These are phyloP conservation scores for Metarhizium robertsii DNA, from an alignment of 2,329 filamentous ascomycete genomes.

Conservation along the genomic window DNA sequence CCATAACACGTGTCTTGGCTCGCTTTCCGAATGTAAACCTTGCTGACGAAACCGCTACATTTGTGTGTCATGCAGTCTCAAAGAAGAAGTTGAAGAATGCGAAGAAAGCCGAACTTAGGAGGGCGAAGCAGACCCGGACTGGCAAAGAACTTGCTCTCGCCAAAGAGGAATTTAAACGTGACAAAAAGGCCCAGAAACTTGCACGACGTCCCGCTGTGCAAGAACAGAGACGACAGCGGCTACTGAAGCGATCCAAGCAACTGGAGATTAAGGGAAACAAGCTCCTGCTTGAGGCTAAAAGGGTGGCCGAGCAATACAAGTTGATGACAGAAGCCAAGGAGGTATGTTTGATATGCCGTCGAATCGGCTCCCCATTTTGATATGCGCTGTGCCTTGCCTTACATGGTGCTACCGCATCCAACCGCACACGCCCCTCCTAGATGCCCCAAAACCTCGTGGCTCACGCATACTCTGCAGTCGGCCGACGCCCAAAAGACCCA, in stretches of 20 bases:
- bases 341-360: constrained; percentile 2
- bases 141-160: constrained; percentile 20
- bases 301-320: constrained; percentile 19
- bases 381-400: background rate
- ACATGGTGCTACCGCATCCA: background rate
- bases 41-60: background rate
- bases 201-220: constrained; percentile 20
- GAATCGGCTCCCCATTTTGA: background rate
- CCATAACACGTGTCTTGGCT: background rate
- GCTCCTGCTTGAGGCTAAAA: constrained; percentile 31
- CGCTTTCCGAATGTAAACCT: background rate
- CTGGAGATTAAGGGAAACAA: constrained; percentile 30
- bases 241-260: constrained; percentile 27
- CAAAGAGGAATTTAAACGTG: constrained; percentile 19
- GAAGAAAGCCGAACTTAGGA: background rate
- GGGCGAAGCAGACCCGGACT: background rate
- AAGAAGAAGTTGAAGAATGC: background rate
- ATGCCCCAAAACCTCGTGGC: background rate
- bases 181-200: constrained; percentile 20
- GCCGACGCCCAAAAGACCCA: constrained; percentile 14
- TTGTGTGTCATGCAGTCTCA: background rate
- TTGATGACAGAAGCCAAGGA: constrained; percentile 11
- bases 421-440: background rate
- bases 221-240: constrained; percentile 28
- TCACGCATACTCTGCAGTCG: constrained; percentile 6